A percentile compares a stretch with the other conserved stretches of the same genome.
These are phyloP conservation scores for Thelonectria olida DNA, from an alignment of 2,329 filamentous ascomycete genomes.

Conservation along the genomic window DNA sequence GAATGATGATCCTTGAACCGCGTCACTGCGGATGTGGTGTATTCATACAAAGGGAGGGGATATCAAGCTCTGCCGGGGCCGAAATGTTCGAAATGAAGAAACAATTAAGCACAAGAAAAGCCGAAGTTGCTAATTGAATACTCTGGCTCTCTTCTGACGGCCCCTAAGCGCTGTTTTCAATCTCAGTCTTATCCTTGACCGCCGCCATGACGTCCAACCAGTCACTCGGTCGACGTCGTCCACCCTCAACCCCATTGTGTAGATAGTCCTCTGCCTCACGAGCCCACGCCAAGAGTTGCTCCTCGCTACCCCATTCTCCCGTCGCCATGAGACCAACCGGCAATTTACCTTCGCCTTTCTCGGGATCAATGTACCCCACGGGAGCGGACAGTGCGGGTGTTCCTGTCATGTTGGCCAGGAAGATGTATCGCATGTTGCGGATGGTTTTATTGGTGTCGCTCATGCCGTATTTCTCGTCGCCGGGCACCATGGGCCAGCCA, in stretches of 20 bases:
- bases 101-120: neutral
- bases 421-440: constrained; percentile 86
- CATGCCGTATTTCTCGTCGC: constrained; percentile 74
- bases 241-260: constrained; percentile 56
- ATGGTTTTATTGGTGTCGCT: constrained; percentile 78
- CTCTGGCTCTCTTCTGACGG: neutral
- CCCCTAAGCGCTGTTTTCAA: constrained; percentile 16
- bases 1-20: too few species aligned
- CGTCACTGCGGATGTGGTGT: neutral
- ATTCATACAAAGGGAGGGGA: constrained; percentile 3
- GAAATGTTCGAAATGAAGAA: constrained; percentile 1
- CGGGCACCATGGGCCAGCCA: constrained; percentile 73
- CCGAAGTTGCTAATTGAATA: neutral
- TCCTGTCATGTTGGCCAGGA: constrained; percentile 84
- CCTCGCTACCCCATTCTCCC: constrained; percentile 74
- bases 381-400: constrained; percentile 80
- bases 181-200: constrained; percentile 29
- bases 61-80: neutral
- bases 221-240: constrained; percentile 59
- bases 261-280: constrained; percentile 65
- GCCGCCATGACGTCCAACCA: constrained; percentile 67
- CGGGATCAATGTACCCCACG: constrained; percentile 73
- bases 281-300: constrained; percentile 69
- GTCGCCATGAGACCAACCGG: constrained; percentile 71
- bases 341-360: constrained; percentile 65